Evolutionary conservation across 2,329 filamentous ascomycete species (phyloP).

Genomic region (Conoideocrella luteorostrata): DNA sequence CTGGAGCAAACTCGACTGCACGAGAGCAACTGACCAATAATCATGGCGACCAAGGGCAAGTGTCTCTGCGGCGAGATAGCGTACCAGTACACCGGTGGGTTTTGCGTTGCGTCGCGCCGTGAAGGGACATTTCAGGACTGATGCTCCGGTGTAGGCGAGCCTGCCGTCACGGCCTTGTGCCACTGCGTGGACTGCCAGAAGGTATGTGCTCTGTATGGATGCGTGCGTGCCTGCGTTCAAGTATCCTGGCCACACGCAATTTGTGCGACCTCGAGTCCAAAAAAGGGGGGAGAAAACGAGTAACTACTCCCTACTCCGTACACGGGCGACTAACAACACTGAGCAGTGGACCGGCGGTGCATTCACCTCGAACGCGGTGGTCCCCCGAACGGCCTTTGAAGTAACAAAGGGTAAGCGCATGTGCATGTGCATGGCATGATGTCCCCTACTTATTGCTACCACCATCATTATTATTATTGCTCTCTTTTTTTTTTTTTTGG

Average conservation of each 20-base stretch:
- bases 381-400: constrained; percentile 38
- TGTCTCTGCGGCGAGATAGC: constrained; percentile 31
- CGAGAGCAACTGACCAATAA: neutral
- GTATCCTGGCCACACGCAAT: no score
- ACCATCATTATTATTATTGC: no score
- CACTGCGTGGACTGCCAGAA: constrained; percentile 51
- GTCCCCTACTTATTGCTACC: no score
- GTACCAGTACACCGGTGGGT: constrained; percentile 26
- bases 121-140: no score
- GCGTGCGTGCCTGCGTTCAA: no score
- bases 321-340: no score
- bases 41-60: constrained; percentile 22
- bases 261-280: neutral
- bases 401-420: constrained; percentile 37
- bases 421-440: neutral
- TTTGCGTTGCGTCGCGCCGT: no score
- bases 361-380: constrained; percentile 47
- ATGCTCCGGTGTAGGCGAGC: constrained; percentile 27
- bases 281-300: neutral
- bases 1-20: no score
- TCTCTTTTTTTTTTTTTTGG: neutral
- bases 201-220: no score
- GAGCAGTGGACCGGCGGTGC: constrained; percentile 43
- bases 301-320: neutral
- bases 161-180: constrained; percentile 39